Conservation (phyloP, 768 basidiomycete genomes). For the Termitomyces sp. region DNA sequence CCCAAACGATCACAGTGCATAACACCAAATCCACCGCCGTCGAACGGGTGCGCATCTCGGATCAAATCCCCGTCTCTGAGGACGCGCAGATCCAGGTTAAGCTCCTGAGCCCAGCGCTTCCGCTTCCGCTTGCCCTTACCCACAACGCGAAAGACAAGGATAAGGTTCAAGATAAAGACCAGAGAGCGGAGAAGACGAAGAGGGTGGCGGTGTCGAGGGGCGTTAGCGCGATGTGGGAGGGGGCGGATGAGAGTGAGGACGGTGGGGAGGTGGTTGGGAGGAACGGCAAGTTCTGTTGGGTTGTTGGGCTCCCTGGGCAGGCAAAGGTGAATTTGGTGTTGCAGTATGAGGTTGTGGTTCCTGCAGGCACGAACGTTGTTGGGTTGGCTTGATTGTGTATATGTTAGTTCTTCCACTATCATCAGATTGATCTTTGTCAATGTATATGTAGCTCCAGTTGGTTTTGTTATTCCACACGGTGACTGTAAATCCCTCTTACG, state of each 20-base stretch:
- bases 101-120: background rate
- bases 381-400: background rate
- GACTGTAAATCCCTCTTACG: too few relatives aligned
- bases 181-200: background rate
- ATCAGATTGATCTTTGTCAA: too few relatives aligned
- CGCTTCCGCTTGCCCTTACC: background rate
- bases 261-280: slow-evolving; percentile 4
- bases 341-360: background rate
- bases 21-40: slow-evolving; percentile 18
- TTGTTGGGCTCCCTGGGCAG: background rate
- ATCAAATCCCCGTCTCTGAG: slow-evolving; percentile 23
- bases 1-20: slow-evolving; percentile 20
- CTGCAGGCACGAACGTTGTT: background rate
- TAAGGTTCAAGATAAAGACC: background rate
- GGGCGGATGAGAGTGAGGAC: slow-evolving; percentile 15
- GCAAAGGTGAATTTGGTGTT: background rate
- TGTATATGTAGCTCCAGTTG: too few relatives aligned
- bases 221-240: slow-evolving; percentile 23
- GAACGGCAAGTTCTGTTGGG: slow-evolving; percentile 12
- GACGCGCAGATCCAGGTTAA: slow-evolving; percentile 11
- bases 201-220: slow-evolving; percentile 15
- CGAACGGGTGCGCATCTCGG: slow-evolving; percentile 16
- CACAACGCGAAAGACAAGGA: background rate
- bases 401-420: too few relatives aligned
- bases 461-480: too few relatives aligned